Percentiles rank a stretch among this genome's conserved stretches.
These are phyloP conservation scores for Aquanectria penicillioides DNA, from an alignment of 2,329 filamentous ascomycete genomes.

Conservation along the genomic window DNA sequence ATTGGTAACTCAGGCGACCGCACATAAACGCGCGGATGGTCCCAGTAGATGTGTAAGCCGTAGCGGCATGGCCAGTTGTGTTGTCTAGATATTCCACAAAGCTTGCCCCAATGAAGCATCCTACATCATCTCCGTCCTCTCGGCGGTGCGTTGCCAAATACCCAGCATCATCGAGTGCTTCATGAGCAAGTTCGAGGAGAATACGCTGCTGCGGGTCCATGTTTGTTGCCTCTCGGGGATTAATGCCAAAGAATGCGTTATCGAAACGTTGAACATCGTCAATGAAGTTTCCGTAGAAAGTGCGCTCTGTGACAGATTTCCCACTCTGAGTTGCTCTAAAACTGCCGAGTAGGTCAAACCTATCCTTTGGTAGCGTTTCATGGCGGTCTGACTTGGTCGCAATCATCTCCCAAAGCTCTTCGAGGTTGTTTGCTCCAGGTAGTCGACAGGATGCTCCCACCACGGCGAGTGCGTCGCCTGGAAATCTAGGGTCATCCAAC, in stretches of 20 bases:
- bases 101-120: neutral
- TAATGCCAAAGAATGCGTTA: constrained; percentile 52
- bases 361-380: neutral
- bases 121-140: neutral
- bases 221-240: constrained; percentile 45
- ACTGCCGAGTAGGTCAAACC: neutral
- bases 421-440: neutral
- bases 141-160: constrained; percentile 30
- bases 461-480: neutral
- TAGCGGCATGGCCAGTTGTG: constrained; percentile 37
- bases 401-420: neutral
- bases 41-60: constrained; percentile 48
- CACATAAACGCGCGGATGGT: constrained; percentile 43
- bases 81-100: constrained; percentile 54
- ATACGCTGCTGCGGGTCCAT: constrained; percentile 53
- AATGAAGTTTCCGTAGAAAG: constrained; percentile 13
- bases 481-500: neutral
- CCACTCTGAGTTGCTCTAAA: neutral
- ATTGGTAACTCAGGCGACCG: constrained; percentile 48
- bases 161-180: constrained; percentile 46
- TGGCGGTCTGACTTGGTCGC: neutral
- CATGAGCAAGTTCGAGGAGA: constrained; percentile 52
- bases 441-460: neutral
- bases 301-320: neutral
- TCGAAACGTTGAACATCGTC: constrained; percentile 45